Evolutionary conservation across 2,329 filamentous ascomycete genomes (phyloP), one percentile per base, ranked within the genome.

Genomic region (Neonectria neomacrospora): DNA sequence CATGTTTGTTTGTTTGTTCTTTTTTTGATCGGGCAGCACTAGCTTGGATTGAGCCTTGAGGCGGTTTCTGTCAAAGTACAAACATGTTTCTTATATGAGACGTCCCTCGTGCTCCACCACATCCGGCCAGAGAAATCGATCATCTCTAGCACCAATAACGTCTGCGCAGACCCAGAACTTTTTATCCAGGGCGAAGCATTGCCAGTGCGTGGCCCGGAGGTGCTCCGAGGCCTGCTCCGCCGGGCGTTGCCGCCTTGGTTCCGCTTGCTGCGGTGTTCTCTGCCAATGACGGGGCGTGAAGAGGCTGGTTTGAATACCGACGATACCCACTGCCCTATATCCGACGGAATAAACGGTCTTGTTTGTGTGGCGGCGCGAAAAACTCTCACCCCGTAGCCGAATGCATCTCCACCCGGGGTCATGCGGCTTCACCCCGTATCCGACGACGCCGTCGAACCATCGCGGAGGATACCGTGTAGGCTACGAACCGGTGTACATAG

Each of bases 41-140:
- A 61, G 58, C 44, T 45, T 42, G 37, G 6, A 45, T 28, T 20
- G 39, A 53, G 52, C 48, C 23, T 18, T 44, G 26, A 48, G 52
- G 44, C 28, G 39, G n/a, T 42, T 47, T 37, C 30, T 54, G 32
- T 37, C 28, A 34, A 22, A 44, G 41, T 61, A 48, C 22, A 51
- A 30, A 18, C 52, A 54, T 50, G 42, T 58, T 63, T 54, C 54
- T 58, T 63, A 63, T 63, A 63, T 48, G 58, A 50, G 48, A 58
- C 57, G 22, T 30, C 34, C 54, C 23, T 26, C 23, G 22, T 41
- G 48, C 54, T 63, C 60, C 60, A 63, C 60, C 30, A 20, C 30
- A 54, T 58, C 7, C 47, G 26, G 55, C 18, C 20, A 50, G 20
- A 37, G 37, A 51, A 39, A 48, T 42, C 26, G 34, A 20, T 11